Percentiles rank a stretch among this genome's conserved stretches.
Evolutionary conservation across 73 alveolate species (phyloP).

Genomic region (Symbiodinium natans): DNA sequence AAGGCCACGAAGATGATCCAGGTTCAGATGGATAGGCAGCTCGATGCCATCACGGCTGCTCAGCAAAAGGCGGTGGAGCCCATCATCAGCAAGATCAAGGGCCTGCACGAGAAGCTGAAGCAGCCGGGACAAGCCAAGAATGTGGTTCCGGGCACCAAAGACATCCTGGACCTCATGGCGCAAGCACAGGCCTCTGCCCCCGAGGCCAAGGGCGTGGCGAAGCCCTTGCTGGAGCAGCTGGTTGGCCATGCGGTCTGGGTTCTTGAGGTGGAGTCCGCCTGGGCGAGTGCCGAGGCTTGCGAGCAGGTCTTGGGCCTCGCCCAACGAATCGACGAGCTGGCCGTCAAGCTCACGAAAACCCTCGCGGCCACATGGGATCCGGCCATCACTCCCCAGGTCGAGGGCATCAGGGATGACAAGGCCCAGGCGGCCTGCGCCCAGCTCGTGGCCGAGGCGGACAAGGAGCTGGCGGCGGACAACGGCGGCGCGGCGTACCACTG

Average conservation of each 20-base stretch:
- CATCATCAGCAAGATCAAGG: conserved; percentile 52
- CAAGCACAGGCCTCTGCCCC: conserved; percentile 41
- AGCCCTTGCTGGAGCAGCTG: not conserved
- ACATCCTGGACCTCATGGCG: conserved; percentile 31
- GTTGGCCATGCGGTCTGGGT: not conserved
- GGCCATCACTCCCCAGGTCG: conserved; percentile 74
- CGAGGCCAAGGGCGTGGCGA: conserved; percentile 34
- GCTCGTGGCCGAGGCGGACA: conserved; percentile 34
- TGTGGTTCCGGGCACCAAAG: conserved; percentile 46
- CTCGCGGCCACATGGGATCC: conserved; percentile 72
- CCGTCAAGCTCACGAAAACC: not conserved
- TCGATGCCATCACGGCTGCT: not conserved
- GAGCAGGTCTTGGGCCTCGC: conserved; percentile 30
- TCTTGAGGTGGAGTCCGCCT: conserved; percentile 39
- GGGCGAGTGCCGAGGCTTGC: conserved; percentile 32
- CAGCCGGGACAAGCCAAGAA: conserved; percentile 31
- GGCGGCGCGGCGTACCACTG: conserved; percentile 64
- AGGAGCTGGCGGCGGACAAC: conserved; percentile 27
- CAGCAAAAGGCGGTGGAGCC: conserved; percentile 63
- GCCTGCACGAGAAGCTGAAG: conserved; percentile 6
- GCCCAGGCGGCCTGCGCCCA: conserved; percentile 27
- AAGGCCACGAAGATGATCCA: conserved; percentile 57
- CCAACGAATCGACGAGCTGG: not conserved
- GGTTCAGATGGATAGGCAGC: conserved; percentile 3
- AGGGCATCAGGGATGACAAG: not conserved